A percentile compares a stretch with the other conserved stretches of the same genome.
Conservation (phyloP, 352 stramenopile species). For the Globisporangium alternatum region DNA sequence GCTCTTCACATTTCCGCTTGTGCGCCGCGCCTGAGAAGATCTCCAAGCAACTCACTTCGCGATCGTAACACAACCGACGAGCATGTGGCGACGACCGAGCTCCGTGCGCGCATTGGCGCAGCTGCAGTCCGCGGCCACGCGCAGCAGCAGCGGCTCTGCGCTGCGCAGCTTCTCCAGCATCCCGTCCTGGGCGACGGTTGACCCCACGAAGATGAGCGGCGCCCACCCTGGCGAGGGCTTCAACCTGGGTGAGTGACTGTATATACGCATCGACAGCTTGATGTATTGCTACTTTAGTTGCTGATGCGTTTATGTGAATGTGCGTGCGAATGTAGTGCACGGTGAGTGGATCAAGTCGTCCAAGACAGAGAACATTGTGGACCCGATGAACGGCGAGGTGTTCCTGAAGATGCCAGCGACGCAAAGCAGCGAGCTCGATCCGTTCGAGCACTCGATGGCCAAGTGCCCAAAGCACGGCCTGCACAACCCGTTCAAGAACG, state of each 20-base stretch:
- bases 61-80: background rate
- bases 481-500: conserved; percentile 98
- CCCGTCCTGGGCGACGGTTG: conserved; percentile 91
- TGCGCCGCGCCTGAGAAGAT: background rate
- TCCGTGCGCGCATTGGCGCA: conserved; percentile 24
- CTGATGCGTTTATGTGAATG: conserved; percentile 7
- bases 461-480: conserved; percentile 95
- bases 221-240: conserved; percentile 74
- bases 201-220: conserved; percentile 82
- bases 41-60: conserved; percentile 1
- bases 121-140: conserved; percentile 14
- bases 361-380: conserved; percentile 84
- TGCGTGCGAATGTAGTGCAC: conserved; percentile 48
- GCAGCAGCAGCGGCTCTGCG: conserved; percentile 21
- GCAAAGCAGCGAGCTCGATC: conserved; percentile 81
- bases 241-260: conserved; percentile 73
- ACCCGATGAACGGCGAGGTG: conserved; percentile 93
- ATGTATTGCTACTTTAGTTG: background rate
- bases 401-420: conserved; percentile 95
- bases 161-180: conserved; percentile 56
- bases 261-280: background rate
- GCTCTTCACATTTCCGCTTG: conserved; percentile 3
- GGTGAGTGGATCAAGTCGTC: conserved; percentile 84
- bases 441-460: conserved; percentile 93
- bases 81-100: conserved; percentile 31